phyloP scores from a whole-genome alignment of 108 stramenopile genomes.

The Conticribra guillardii region DNA sequence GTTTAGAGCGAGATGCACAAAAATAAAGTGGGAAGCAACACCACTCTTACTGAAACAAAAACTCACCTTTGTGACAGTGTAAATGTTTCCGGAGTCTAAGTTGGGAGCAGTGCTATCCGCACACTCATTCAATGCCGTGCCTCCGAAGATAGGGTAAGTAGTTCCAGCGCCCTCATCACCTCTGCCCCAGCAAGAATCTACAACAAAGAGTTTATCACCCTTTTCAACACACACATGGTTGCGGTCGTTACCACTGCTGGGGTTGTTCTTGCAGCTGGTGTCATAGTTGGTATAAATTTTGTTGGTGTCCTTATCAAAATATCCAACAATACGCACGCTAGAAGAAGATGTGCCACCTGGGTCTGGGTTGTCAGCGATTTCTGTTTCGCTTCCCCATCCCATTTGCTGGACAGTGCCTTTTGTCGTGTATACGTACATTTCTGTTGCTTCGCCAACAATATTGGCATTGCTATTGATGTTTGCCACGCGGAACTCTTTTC shows the following conservation, averaged over 20 bases:
- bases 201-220: conserved; percentile 67
- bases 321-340: conserved; percentile 54
- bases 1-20: background rate
- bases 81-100: conserved; percentile 57
- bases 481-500: conserved; percentile 50
- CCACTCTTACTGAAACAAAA: no score
- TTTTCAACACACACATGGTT: conserved; percentile 66
- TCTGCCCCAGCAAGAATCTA: conserved; percentile 56
- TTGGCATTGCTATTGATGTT: conserved; percentile 47
- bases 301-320: conserved; percentile 54
- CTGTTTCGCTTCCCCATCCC: conserved; percentile 40
- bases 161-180: conserved; percentile 50
- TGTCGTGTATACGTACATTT: conserved; percentile 61
- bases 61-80: conserved; percentile 61
- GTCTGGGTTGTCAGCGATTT: conserved; percentile 36
- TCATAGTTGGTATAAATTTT: conserved; percentile 66
- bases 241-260: conserved; percentile 26
- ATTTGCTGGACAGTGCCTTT: conserved; percentile 59
- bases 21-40: no score
- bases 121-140: conserved; percentile 35
- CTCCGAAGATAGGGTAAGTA: conserved; percentile 56
- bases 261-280: conserved; percentile 59
- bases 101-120: conserved; percentile 40
- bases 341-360: conserved; percentile 28
- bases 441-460: conserved; percentile 22